Base-by-base conservation (phyloP, 257 asterid genomes). In the Haberlea rhodopensis region DNA sequence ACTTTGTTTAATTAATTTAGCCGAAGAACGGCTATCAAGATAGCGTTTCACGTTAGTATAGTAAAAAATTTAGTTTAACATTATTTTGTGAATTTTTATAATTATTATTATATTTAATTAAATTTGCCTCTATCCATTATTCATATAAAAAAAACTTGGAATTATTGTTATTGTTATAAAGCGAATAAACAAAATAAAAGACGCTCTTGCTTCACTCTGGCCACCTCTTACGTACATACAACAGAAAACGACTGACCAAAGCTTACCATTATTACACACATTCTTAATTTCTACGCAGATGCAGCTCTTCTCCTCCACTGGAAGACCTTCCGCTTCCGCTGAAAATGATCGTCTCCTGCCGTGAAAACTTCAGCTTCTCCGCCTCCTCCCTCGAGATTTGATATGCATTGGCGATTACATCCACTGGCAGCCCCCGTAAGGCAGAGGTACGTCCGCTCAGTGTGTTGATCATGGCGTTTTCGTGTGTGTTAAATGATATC, bases 401-500 rank as follows among this genome's bases (percentile, higher is more conserved):
- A 37, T 76, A 80, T 0, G 88, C 68, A 16, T 62, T 76, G 2
- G 91, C 83, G 1, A 87, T 23, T 3, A 86, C 91, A 8, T 73
- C 82, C 1, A 57, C 69, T 0, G 96, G 96, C 15, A 88, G 34
- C 9, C 83, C 95, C 13, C 82, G 26, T 11, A 88, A 2, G 57
- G 89, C 80, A 8, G 96, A 88, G 53, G 96, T 82, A 1, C 89
- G 86, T 1, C 96, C 96, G 37, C 73, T 78, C 0, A 88, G 37
- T 1, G 92, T 82, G 83, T 78, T 89, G 69, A 84, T 63, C 95
- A 82, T 78, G 8, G 96, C 90, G 27, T 84, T 79, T 71, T 68
- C 80, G 27, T 84, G 84, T 26, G 96, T 88, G 73, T 84, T 75
- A 84, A 88, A 88, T 26, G 56, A 86, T 1, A 88, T 83, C 96